Evolutionary conservation across 495 filamentous ascomycete species (phyloP).

Genomic region (Parathielavia appendiculata): DNA sequence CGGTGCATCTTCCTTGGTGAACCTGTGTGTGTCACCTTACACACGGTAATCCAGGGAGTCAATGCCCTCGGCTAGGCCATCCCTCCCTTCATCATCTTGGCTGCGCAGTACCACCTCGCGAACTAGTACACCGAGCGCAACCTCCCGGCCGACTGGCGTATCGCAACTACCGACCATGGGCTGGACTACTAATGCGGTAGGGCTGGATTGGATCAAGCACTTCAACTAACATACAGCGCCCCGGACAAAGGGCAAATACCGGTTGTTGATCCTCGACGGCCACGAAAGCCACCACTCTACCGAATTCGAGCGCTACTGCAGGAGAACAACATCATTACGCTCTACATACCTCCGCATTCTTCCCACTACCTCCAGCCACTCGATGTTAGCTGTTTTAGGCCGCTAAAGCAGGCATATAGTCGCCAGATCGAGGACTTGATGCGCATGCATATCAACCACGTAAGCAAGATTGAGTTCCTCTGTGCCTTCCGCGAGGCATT

Average conservation of each 20-base stretch:
- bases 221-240: slow-evolving; percentile 8
- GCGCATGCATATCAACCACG: no score
- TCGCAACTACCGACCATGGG: slow-evolving; percentile 12
- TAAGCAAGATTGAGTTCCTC: no score
- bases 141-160: no score
- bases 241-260: slow-evolving; percentile 11
- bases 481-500: no score
- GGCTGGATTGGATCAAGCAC: slow-evolving; percentile 14
- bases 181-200: slow-evolving; percentile 14
- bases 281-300: slow-evolving; percentile 19
- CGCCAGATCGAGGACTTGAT: no score
- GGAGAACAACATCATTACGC: slow-evolving; percentile 28
- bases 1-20: no score
- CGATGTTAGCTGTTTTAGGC: slow-evolving; percentile 2
- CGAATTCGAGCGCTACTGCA: slow-evolving; percentile 27
- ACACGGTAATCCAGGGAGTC: slow-evolving; percentile 10
- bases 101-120: slow-evolving; percentile 9
- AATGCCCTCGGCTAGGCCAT: slow-evolving; percentile 11
- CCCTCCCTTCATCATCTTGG: slow-evolving; percentile 12
- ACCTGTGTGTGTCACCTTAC: no score
- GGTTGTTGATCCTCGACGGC: slow-evolving; percentile 24
- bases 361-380: neutral
- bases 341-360: slow-evolving; percentile 18
- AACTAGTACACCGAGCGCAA: slow-evolving; percentile 5
- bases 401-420: slow-evolving; percentile 5